Conservation (phyloP, 192 early-diverging fungal species). For the Entomortierella beljakovae region DNA sequence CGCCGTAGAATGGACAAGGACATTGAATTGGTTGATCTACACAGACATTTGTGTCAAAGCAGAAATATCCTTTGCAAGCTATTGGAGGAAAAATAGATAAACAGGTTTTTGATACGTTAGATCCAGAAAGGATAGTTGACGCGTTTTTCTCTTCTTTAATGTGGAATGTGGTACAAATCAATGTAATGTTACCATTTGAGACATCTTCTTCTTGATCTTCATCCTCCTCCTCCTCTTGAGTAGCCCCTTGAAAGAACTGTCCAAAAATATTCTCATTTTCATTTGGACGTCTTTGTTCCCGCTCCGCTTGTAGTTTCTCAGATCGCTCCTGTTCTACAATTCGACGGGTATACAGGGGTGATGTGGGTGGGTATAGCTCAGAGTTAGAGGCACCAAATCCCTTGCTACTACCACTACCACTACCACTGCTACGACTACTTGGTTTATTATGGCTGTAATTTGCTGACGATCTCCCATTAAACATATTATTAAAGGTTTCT, state of each 20-base stretch:
- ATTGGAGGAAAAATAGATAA: slow-evolving; percentile 1
- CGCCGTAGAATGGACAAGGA: slow-evolving; percentile 24
- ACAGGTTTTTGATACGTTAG: not conserved
- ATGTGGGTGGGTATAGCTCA: not conserved
- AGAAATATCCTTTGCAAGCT: slow-evolving; percentile 30
- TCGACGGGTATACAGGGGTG: slow-evolving; percentile 15
- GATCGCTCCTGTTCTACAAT: not conserved
- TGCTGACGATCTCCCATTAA: not conserved
- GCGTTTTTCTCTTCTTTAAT: slow-evolving; percentile 6
- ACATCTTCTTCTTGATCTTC: not conserved
- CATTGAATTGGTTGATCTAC: slow-evolving; percentile 35
- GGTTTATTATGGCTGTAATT: not conserved
- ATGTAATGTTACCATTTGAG: not conserved
- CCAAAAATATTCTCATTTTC: slow-evolving; percentile 15
- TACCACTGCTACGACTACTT: not conserved
- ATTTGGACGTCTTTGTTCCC: slow-evolving; percentile 2
- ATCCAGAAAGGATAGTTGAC: not conserved
- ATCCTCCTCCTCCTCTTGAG: slow-evolving; percentile 1
- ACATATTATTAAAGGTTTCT: not conserved
- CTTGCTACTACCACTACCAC: not conserved
- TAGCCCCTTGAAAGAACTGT: slow-evolving; percentile 19
- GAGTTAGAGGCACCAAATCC: not conserved
- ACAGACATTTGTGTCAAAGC: slow-evolving; percentile 34
- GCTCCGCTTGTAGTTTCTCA: not conserved
- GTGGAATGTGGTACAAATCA: too few species aligned